Evolutionary conservation across 176 grass and related monocot species (phyloP), one percentile per base, ranked within the genome.

Genomic region (Eragrostis nindensis): DNA sequence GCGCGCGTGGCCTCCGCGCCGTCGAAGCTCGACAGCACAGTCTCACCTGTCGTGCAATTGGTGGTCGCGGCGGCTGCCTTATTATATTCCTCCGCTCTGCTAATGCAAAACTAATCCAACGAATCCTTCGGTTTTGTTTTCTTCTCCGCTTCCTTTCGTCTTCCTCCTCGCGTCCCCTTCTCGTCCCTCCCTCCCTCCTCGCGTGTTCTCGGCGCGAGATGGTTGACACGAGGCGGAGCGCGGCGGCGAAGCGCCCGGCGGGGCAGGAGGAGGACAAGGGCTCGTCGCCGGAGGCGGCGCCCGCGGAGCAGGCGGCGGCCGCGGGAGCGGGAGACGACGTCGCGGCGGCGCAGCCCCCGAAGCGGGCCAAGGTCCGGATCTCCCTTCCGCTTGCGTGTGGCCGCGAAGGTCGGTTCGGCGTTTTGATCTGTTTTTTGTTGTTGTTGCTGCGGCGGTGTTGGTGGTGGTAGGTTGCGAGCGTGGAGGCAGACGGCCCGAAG

Each of bases 211-310:
- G 93, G 84, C 84, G 89, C 52, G 63, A 64, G 68, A 87, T 90
- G 84, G 88, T 91, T 5, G 56, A 81, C 66, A 85, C 85, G 67
- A 87, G 88, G 86, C 70, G 89, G 70, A 87, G 88, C 88, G 82
- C 82, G 1, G 77, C 77, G 41, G 81, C 80, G 46, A 87, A 91
- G 91, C 78, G 81, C 62, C 82, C 78, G 10, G 71, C 84, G 32
- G 83, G 46, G 62, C 30, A 73, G 57, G 26, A 56, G 29, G 75
- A 80, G 74, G 49, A 40, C 49, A 84, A 83, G 85, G 71, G 79
- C 55, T 59, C 83, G 5, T 48, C 74, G 17, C 22, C 80, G 6
- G 62, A n/a, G 9, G 19, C 50, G 17, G 53, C 66, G 36, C 42
- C 61, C 71, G 16, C 45, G 47, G 68, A 82, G 18, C 73, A 70